Evolutionary conservation across 306 rosid species (phyloP), one percentile per base, ranked within the genome.

Genomic region (Pyrus betulifolia): DNA sequence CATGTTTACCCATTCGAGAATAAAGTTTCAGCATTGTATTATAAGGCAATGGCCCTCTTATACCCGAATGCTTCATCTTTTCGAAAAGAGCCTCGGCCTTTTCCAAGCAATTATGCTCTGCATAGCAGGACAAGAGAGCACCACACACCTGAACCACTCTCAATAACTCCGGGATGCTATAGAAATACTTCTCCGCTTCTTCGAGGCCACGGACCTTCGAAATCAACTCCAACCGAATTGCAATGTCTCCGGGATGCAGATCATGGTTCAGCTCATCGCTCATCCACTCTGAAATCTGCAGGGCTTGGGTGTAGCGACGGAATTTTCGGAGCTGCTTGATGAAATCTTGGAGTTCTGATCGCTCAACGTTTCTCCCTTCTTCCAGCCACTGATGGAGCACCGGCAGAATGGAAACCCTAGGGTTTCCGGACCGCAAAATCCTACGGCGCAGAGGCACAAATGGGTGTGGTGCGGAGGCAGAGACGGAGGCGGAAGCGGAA

Each of bases 271-370:
- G 2, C 4, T 25, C 73, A 27, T 44, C 35, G 13, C 59, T 69
- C 73, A 46, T 69, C 73, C 73, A 66, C 4, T 22, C 2, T 13
- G 12, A 64, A 33, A 90, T 90, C 91, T 90, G 86, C 33, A 92
- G 92, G 80, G 97, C 97, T 21, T 92, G 97, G 2, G 52, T 18
- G 82, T 28, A 83, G 42, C 91, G 97, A 68, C 85, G 87, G 30
- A 21, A 57, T 18, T 31, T 67, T 42, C 87, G 49, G 67, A 92
- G 97, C 72, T 57, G 78, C 28, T 8, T 66, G 84, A 88, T 64
- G 64, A 84, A 52, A 51, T 30, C 25, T 14, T 74, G 38, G 35
- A 92, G 82, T 7, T 82, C 80, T 17, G 66, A 33, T 27, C 49
- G 75, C 27, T 77, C 44, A 74, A 85, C 38, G 3, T 71, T 31